Conservation (phyloP, 768 basidiomycete genomes). For the Psilocybe tampanensis region DNA sequence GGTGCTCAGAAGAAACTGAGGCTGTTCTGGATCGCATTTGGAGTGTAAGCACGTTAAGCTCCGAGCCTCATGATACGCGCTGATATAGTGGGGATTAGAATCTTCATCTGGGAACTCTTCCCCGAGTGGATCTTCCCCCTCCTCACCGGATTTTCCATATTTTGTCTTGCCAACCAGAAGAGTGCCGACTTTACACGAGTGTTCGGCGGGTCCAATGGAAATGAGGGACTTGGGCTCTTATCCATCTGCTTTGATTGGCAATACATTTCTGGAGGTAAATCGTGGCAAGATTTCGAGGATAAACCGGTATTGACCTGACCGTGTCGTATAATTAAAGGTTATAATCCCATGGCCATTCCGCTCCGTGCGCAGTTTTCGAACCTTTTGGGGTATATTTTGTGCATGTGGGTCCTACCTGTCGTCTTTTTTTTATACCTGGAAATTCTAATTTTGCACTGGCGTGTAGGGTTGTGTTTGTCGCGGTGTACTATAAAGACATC, state of each 20-base stretch:
- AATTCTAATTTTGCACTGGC: neutral
- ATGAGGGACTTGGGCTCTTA: conserved; percentile 64
- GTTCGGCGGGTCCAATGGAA: conserved; percentile 66
- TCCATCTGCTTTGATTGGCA: conserved; percentile 67
- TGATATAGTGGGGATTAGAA: conserved; percentile 27
- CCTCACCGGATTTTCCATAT: conserved; percentile 55
- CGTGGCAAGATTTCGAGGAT: neutral
- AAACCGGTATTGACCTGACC: neutral
- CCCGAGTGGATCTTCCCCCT: conserved; percentile 64
- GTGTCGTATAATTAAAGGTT: conserved; percentile 19
- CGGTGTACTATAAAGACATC: conserved; percentile 55
- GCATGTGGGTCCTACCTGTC: conserved; percentile 39
- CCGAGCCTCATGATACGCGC: conserved; percentile 8
- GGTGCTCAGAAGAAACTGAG: conserved; percentile 43
- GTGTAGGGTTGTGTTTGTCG: conserved; percentile 43
- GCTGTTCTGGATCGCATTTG: conserved; percentile 51
- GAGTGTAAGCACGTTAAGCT: conserved; percentile 29
- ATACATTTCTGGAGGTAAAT: conserved; percentile 47
- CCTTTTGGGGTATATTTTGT: conserved; percentile 50
- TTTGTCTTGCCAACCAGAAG: conserved; percentile 57
- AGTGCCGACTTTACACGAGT: conserved; percentile 52
- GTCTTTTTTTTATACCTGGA: neutral
- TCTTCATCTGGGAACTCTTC: conserved; percentile 53
- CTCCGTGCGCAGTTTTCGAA: conserved; percentile 50
- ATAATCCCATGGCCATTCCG: conserved; percentile 55